phyloP scores from a whole-genome alignment of 164 flowering plant genomes.

The Paratinospora sagittata region DNA sequence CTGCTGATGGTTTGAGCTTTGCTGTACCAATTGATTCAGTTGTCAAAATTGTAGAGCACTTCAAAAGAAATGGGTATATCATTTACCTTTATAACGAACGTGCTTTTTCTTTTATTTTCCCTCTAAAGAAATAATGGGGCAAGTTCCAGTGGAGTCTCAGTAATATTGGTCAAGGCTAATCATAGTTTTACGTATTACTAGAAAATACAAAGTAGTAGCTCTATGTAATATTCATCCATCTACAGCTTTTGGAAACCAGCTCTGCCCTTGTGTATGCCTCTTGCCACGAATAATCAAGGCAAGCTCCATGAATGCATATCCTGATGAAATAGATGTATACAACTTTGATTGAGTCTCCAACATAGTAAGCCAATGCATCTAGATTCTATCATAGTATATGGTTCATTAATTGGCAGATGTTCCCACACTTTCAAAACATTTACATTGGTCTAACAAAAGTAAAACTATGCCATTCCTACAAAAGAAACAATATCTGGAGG shows the following conservation, averaged over 20 bases:
- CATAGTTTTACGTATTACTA: not conserved
- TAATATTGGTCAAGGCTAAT: not conserved
- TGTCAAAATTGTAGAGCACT: slow-evolving; percentile 64
- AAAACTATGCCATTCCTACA: no score
- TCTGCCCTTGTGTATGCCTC: not conserved
- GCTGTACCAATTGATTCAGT: slow-evolving; percentile 83
- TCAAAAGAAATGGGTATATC: slow-evolving; percentile 73
- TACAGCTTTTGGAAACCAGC: not conserved
- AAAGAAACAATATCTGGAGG: no score
- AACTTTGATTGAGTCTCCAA: no score
- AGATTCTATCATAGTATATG: no score
- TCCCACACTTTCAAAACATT: no score
- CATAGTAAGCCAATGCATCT: no score
- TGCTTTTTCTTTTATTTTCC: not conserved
- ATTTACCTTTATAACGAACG: not conserved
- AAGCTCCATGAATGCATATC: no score
- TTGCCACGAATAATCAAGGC: no score
- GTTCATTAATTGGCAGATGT: no score
- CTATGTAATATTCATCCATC: not conserved
- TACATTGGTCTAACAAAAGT: no score
- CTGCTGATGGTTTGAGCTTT: slow-evolving; percentile 80
- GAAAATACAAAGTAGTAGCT: not conserved
- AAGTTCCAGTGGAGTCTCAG: not conserved
- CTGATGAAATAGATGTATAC: no score
- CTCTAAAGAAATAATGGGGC: no score